Evolutionary conservation across 257 asterid genomes (phyloP), one percentile per base, ranked within the genome.

Genomic region (Plantago elongata): DNA sequence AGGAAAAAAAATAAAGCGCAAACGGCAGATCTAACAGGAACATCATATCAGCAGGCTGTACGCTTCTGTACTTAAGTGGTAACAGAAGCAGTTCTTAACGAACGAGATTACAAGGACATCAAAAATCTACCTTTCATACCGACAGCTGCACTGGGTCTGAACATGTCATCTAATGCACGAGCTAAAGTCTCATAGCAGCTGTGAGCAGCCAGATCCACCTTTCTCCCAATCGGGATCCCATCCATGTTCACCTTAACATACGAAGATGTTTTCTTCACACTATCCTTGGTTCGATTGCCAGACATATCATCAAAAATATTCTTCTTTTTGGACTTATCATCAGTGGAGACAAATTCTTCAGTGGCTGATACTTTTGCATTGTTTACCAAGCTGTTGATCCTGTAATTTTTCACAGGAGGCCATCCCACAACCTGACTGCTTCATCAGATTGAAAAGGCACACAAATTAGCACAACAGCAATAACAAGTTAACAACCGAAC

Each of bases 181-280:
- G 90, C 86, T 72, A 91, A 78, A 67, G 87, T 75, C 80, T 73
- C 72, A 8, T 91, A 91, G 76, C 83, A 79, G 70, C 57, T 66
- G 67, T 88, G 98, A 75, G 90, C 86, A 71, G 72, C 81, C 65
- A 88, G 80, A 73, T 90, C 98, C 13, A 88, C 79, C 72, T 88
- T 90, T 75, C 98, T 80, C 58, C 98, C 98, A 51, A 90, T 88
- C 5, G 86, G 75, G 56, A 80, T 65, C 74, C 98, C 94, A 62
- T 90, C 98, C 96, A 83, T 82, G 75, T 81, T 82, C 77, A 85
- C 98, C 85, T 91, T 91, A 61, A 91, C 95, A 70, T 84, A 91
- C 17, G 79, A 69, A 48, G 95, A 80, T 17, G 71, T 69, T 58
- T 74, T 85, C 75, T 70, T 75, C 7, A 77, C 58, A 22, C 18